Evolutionary conservation across 2,329 filamentous ascomycete genomes (phyloP).

Genomic region (Chalaropsis ovoidea): DNA sequence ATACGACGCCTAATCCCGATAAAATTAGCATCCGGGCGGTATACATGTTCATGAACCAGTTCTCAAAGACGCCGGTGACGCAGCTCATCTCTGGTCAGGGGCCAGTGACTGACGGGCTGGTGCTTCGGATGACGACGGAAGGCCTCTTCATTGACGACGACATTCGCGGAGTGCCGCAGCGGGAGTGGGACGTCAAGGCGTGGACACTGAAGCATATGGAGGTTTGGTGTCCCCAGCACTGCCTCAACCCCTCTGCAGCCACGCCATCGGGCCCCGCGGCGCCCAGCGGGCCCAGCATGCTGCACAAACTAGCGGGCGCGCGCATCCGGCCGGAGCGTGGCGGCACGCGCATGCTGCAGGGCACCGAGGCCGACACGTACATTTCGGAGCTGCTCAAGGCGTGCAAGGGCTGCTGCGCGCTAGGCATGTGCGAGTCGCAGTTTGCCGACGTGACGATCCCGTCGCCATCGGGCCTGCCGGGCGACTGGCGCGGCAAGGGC

Average conservation of each 20-base stretch:
- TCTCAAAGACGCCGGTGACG: conserved; percentile 77
- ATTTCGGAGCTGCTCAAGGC: conserved; percentile 51
- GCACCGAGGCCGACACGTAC: conserved; percentile 57
- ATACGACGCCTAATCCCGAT: conserved; percentile 80
- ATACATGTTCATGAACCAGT: conserved; percentile 84
- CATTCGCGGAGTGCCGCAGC: conserved; percentile 77
- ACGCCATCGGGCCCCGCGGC: conserved; percentile 33
- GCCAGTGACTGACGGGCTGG: conserved; percentile 80
- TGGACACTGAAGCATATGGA: conserved; percentile 94
- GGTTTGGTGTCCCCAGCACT: conserved; percentile 67
- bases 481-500: conserved; percentile 46
- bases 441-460: conserved; percentile 38
- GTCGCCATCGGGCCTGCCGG: conserved; percentile 38
- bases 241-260: conserved; percentile 40
- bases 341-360: conserved; percentile 44
- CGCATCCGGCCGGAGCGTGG: conserved; percentile 42
- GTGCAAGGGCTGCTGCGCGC: conserved; percentile 55
- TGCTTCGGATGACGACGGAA: conserved; percentile 84
- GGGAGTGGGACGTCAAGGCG: conserved; percentile 97
- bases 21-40: conserved; percentile 95
- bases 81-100: conserved; percentile 78
- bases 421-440: conserved; percentile 41
- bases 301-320: conserved; percentile 40
- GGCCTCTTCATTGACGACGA: conserved; percentile 97
- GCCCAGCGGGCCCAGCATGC: conserved; percentile 37